Evolutionary conservation across 78 protist species (phyloP), one percentile per base, ranked within the genome.

Genomic region (Dictyostelium brefeldianum): DNA sequence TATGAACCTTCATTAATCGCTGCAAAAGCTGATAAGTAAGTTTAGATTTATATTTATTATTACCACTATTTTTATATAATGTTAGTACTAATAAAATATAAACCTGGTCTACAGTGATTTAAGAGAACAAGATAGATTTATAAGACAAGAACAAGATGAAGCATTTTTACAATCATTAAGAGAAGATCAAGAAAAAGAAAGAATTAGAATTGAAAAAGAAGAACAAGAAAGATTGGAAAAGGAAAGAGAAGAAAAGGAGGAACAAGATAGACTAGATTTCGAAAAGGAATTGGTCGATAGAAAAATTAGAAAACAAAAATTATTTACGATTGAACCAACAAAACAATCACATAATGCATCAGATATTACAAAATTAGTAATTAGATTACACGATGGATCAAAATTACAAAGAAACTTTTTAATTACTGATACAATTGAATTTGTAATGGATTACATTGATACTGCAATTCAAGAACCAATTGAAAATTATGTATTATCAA

Each of bases 111-210:
- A 25, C 47, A 81, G 89, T 47, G 91, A 83, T 46, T 22, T 46
- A 57, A 70, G 91, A 57, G 91, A 83, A 59, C 73, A 54, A 43
- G 91, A 83, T 22, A 83, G 91, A 83, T 57, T 83, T 18, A 83
- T 83, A 56, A 83, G 91, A 83, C 78, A 71, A 67, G 81, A 70
- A 57, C 91, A 83, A 59, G 91, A 83, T 56, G 91, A 83, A 43
- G 91, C 70, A 36, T 83, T 71, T 57, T n/a, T 29, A 3, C 59
- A 51, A 8, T 83, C 91, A 83, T 43, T 83, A 14, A 54, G 25
- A 70, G 70, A 54, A 3, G 91, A 83, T 57, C 91, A 83, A 57
- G 91, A 83, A 57, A 83, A 83, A 57, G 91, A 50, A 43, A 83
- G 81, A 57, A n/a, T 73, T 20, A 80, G 65, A 73, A 31, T 14